Conservation (phyloP, 179 eudicot species). For the Silene noctiflora region DNA sequence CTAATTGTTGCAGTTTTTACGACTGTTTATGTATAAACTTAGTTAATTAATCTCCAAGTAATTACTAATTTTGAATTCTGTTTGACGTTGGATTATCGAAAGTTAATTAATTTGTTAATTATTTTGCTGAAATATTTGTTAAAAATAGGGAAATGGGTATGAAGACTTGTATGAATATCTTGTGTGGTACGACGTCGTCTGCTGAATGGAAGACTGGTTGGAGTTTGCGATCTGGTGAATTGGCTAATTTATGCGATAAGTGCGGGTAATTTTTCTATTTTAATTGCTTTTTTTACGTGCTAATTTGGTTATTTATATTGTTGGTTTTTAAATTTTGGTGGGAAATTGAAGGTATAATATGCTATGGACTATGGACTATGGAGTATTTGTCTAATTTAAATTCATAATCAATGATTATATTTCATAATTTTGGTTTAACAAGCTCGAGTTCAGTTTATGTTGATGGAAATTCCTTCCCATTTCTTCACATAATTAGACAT, state of each 20-base stretch:
- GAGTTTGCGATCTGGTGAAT: constrained; percentile 79
- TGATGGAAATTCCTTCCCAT: neutral
- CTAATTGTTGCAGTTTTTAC: constrained; percentile 18
- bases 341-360: neutral
- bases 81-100: neutral
- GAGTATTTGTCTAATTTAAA: neutral
- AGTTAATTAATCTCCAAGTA: constrained; percentile 14
- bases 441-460: neutral
- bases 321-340: neutral
- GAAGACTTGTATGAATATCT: constrained; percentile 64
- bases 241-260: constrained; percentile 67
- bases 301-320: neutral
- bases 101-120: neutral
- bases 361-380: neutral
- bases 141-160: constrained; percentile 16
- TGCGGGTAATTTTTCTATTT: constrained; percentile 64
- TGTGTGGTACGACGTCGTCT: constrained; percentile 61
- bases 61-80: neutral
- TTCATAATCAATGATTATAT: neutral
- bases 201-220: constrained; percentile 73
- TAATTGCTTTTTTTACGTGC: neutral
- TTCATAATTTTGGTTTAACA: neutral
- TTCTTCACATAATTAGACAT: neutral
- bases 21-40: neutral
- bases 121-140: constrained; percentile 16